Conservation (phyloP, 1,284 basidiomycete genomes). For the Heterobasidion irregulare region DNA sequence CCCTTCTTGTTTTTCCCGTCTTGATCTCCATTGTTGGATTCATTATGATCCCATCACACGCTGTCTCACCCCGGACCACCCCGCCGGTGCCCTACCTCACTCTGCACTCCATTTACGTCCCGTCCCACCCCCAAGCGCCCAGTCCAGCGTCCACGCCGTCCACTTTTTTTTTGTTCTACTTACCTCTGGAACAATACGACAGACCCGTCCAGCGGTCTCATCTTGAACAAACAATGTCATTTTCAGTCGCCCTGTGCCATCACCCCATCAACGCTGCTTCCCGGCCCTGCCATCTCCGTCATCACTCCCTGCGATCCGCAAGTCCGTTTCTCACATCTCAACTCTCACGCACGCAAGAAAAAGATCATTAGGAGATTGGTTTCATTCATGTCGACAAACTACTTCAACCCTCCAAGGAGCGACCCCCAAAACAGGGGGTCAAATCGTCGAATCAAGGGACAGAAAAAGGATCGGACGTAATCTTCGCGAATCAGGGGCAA, state of each 20-base stretch:
- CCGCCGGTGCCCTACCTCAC: background rate
- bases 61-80: background rate
- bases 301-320: too few species aligned
- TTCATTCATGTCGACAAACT: background rate
- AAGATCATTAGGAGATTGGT: constrained; percentile 2
- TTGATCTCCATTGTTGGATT: background rate
- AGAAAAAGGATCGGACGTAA: constrained; percentile 2
- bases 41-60: background rate
- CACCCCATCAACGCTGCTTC: too few species aligned
- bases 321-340: background rate
- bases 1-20: background rate
- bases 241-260: too few species aligned
- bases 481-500: background rate
- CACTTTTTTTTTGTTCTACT: too few species aligned
- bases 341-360: background rate
- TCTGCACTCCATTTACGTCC: background rate
- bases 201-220: too few species aligned
- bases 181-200: too few species aligned
- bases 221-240: too few species aligned
- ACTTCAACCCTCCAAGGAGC: constrained; percentile 3
- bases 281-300: too few species aligned
- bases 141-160: too few species aligned
- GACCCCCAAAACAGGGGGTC: background rate
- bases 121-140: background rate
- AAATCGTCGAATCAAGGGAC: background rate